Conservation (phyloP, 2,329 filamentous ascomycete species). For the Sporothrix phasma region DNA sequence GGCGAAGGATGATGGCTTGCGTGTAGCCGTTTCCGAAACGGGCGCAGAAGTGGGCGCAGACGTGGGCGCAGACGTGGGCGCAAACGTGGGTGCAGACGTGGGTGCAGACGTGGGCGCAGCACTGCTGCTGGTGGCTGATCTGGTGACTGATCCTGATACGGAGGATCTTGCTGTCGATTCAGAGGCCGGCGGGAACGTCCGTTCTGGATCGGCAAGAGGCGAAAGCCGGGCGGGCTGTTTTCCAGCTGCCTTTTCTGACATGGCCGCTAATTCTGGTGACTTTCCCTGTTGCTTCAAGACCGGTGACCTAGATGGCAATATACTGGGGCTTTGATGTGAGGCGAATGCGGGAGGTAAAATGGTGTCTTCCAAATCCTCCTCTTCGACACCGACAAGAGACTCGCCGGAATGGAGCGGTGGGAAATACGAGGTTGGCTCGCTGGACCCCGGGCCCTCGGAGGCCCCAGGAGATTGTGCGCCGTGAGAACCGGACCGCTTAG, state of each 20-base stretch:
- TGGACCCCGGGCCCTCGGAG: constrained; percentile 24
- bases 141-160: neutral
- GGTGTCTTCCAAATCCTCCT: constrained; percentile 3
- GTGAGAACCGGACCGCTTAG: constrained; percentile 40
- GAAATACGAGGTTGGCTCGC: constrained; percentile 5
- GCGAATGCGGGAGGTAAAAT: neutral
- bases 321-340: neutral
- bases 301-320: neutral
- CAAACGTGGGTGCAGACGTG: neutral
- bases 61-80: neutral
- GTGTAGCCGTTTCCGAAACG: too few species aligned
- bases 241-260: constrained; percentile 38
- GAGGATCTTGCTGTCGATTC: neutral
- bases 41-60: too few species aligned
- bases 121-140: neutral
- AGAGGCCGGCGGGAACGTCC: constrained; percentile 4
- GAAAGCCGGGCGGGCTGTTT: constrained; percentile 32
- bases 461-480: constrained; percentile 38
- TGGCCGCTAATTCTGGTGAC: constrained; percentile 8
- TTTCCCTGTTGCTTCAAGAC: neutral
- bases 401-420: constrained; percentile 1
- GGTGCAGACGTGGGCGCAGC: neutral
- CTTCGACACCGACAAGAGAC: neutral
- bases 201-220: constrained; percentile 11
- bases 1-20: neutral